Evolutionary conservation across 2,329 filamentous ascomycete genomes (phyloP), one percentile per base, ranked within the genome.

Genomic region (Microsporum audouinii): DNA sequence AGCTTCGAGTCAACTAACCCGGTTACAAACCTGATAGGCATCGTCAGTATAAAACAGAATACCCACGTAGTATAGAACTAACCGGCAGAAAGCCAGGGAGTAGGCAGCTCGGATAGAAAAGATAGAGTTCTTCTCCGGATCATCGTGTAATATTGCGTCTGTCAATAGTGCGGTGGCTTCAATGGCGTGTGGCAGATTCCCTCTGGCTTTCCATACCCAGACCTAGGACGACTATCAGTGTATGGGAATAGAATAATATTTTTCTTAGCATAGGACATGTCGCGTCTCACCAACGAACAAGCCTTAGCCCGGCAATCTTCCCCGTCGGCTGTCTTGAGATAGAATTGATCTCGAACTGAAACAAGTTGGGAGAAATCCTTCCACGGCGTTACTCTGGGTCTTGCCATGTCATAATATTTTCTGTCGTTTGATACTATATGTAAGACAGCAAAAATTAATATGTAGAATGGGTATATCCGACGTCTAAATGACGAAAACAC

Each of bases 21-120:
- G 1, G 76, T 78, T 12, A 78, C 76, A 58, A 77, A 78, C 58
- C 75, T 77, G 41, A 3, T 23, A 55, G 34, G 49, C 64, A 63
- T 60, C 5, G 27, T 14, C 8, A 59, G 17, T 33, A 61, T 53
- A 34, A 38, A 58, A 10, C 33, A 39, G 14, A 55, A 56, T 56
- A 47, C 27, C 29, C 3, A 51, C 2, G 51, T 8, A 23, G 23
- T 2, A 17, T 8, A 7, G 31, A 53, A 68, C 72, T 29, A 66
- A 77, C 76, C 76, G 72, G 66, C 75, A 78, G 61, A 78, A 76
- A 3, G 76, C 76, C 60, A 75, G 74, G 1, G 75, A 73, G 64
- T 78, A 78, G 3, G 74, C 75, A 3, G 76, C 75, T 33, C 75
- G 69, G 60, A 78, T 76, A 0, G 76, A 75, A 60, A 77, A 77